Percentiles rank a stretch among this genome's conserved stretches.
phyloP scores from a whole-genome alignment of 805 yeast species.

The Lipomyces chichibuensis region DNA sequence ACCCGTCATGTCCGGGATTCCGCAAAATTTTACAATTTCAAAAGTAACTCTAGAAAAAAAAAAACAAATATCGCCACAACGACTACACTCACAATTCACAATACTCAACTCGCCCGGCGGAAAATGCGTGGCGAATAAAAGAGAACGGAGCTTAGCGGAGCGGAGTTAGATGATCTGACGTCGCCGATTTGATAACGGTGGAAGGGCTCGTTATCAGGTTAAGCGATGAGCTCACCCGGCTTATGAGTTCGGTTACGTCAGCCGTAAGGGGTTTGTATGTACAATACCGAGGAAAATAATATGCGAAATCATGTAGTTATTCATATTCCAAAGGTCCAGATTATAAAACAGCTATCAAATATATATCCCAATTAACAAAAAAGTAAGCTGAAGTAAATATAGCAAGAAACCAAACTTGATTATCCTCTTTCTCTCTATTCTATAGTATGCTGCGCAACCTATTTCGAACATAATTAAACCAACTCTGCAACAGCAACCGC shows the following conservation, averaged over 20 bases:
- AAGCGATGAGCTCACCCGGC: no score
- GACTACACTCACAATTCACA: background rate
- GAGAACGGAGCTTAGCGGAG: background rate
- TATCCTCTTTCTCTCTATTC: background rate
- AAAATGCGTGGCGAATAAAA: background rate
- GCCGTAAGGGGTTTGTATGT: no score
- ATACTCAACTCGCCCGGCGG: background rate
- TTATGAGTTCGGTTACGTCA: no score
- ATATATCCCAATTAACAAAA: background rate
- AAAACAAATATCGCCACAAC: background rate
- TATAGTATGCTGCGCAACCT: background rate
- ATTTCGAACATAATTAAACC: background rate
- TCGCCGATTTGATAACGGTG: background rate
- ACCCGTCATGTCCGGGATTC: background rate
- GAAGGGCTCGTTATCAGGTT: no score
- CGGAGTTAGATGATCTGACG: background rate
- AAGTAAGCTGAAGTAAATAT: background rate
- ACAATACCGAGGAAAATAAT: no score
- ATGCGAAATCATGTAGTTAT: no score
- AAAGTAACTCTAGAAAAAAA: no score
- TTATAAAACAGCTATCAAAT: background rate
- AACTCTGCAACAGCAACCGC: slow-evolving; percentile 78
- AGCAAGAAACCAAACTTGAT: background rate
- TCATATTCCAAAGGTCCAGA: background rate
- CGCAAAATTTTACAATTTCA: background rate